phyloP scores from a whole-genome alignment of 179 eudicot genomes.

The Sideroxylon spinosum region DNA sequence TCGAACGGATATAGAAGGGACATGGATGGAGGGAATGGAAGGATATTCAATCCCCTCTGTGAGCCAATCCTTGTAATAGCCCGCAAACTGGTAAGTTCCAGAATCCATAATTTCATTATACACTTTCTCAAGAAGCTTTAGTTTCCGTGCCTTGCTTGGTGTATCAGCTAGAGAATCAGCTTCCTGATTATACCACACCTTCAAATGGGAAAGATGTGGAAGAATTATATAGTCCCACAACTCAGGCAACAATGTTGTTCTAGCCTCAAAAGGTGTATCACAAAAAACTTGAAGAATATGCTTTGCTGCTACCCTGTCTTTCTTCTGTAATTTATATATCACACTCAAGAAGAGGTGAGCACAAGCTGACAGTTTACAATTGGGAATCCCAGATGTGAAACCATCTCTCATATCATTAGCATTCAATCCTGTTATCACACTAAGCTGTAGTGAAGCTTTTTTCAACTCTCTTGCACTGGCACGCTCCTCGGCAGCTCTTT shows the following conservation, averaged over 20 bases:
- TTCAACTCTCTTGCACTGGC: constrained; percentile 38
- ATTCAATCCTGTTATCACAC: constrained; percentile 50
- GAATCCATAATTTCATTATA: constrained; percentile 44
- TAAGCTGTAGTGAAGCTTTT: constrained; percentile 48
- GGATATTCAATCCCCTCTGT: constrained; percentile 46
- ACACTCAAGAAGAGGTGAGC: constrained; percentile 54
- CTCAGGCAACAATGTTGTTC: constrained; percentile 40
- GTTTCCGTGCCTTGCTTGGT: constrained; percentile 30
- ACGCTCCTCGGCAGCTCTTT: constrained; percentile 39
- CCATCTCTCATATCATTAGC: constrained; percentile 38
- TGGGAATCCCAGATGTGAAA: constrained; percentile 43
- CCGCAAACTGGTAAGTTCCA: constrained; percentile 46
- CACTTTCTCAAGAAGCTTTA: constrained; percentile 38
- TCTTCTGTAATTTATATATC: constrained; percentile 42
- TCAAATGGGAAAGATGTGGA: constrained; percentile 47
- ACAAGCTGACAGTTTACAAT: constrained; percentile 42
- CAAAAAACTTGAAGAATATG: constrained; percentile 53
- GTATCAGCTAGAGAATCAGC: constrained; percentile 26
- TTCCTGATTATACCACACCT: constrained; percentile 41
- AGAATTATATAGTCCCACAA: constrained; percentile 44
- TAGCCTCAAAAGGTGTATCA: constrained; percentile 48
- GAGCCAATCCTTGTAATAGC: constrained; percentile 55
- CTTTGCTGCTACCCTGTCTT: constrained; percentile 44
- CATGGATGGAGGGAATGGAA: constrained; percentile 31
- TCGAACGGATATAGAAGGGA: constrained; percentile 34